phyloP scores from a whole-genome alignment of 2,329 filamentous ascomycete species.

The Macrophomina pseudophaseolina region DNA sequence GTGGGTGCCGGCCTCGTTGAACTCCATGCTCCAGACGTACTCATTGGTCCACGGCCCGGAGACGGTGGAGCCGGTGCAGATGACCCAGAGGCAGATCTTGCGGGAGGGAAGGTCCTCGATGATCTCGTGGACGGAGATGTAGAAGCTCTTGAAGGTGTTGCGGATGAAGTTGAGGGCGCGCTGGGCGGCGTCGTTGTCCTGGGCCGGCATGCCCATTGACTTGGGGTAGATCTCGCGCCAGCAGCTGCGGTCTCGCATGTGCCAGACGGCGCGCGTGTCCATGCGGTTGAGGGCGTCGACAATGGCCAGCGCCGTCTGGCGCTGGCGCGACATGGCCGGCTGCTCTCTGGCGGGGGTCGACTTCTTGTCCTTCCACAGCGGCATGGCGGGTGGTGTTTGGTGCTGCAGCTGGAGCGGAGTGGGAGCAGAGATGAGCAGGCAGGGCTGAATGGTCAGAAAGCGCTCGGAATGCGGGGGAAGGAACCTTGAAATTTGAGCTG shows the following conservation, averaged over 20 bases:
- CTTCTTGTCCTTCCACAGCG: constrained; percentile 5
- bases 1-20: constrained; percentile 23
- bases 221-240: constrained; percentile 25
- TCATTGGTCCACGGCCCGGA: constrained; percentile 34
- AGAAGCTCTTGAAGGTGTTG: constrained; percentile 20
- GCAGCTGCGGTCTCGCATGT: constrained; percentile 13
- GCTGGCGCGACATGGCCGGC: constrained; percentile 31
- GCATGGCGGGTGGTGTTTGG: not conserved
- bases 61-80: constrained; percentile 16
- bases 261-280: constrained; percentile 22
- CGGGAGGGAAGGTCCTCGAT: constrained; percentile 22
- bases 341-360: not conserved
- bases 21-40: constrained; percentile 25
- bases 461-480: constrained; percentile 1
- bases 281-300: constrained; percentile 26
- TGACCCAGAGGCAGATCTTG: constrained; percentile 23
- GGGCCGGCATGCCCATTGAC: not conserved
- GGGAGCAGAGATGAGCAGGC: not conserved
- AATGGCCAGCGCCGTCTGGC: constrained; percentile 32
- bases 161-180: constrained; percentile 24
- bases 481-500: not conserved
- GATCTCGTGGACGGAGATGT: constrained; percentile 19
- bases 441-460: not conserved
- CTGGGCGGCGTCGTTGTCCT: constrained; percentile 17
- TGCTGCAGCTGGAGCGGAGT: not conserved